phyloP scores from a whole-genome alignment of 1,139 yeast genomes.

The Pichia sp. region DNA sequence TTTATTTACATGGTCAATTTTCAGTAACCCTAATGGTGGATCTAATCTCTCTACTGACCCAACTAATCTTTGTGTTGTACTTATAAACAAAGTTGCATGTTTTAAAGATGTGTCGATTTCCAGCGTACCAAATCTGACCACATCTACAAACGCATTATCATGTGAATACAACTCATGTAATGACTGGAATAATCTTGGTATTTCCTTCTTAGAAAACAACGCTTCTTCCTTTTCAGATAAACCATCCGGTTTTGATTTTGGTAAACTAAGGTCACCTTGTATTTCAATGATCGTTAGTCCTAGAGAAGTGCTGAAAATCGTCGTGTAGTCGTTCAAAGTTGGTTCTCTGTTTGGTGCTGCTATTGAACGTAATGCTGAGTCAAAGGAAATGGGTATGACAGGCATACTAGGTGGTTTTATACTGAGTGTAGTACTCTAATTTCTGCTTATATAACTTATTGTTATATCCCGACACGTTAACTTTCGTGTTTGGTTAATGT shows the following conservation, averaged over 20 bases:
- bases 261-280: slow-evolving; percentile 63
- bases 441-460: too few relatives aligned
- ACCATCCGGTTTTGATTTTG: slow-evolving; percentile 34
- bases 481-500: too few relatives aligned
- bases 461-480: background rate
- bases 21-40: slow-evolving; percentile 56
- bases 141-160: slow-evolving; percentile 34
- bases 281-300: slow-evolving; percentile 61
- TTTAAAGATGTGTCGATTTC: slow-evolving; percentile 41
- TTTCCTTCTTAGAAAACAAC: slow-evolving; percentile 23
- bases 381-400: slow-evolving; percentile 4
- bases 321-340: slow-evolving; percentile 12
- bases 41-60: slow-evolving; percentile 52
- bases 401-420: slow-evolving; percentile 5
- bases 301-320: slow-evolving; percentile 42
- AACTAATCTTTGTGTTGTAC: slow-evolving; percentile 58
- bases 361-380: slow-evolving; percentile 3
- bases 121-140: slow-evolving; percentile 54
- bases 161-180: slow-evolving; percentile 1
- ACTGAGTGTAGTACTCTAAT: too few relatives aligned
- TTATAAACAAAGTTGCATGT: slow-evolving; percentile 52
- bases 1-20: slow-evolving; percentile 35
- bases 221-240: slow-evolving; percentile 24
- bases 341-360: background rate
- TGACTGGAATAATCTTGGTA: slow-evolving; percentile 17